Evolutionary conservation across 345 rosid genomes (phyloP), one percentile per base, ranked within the genome.

Genomic region (Citrus inodora): DNA sequence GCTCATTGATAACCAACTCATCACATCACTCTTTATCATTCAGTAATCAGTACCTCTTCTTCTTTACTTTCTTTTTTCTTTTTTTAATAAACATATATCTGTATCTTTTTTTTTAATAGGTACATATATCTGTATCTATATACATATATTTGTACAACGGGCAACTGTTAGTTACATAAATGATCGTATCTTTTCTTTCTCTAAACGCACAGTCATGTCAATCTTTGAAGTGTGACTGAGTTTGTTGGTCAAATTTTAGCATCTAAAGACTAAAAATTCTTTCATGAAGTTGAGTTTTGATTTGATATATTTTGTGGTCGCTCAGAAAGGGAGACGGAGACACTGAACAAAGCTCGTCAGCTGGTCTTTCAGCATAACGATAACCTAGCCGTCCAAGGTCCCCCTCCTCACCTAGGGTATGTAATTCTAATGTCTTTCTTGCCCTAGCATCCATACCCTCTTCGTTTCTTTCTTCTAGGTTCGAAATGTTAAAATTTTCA

Each of bases 291-390:
- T 73, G 82, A 80, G 87, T 73, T 80, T 78, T 70, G 73, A 74
- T 83, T 79, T 69, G 83, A 75, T 84, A 33, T 80, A 55, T 37
- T 37, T 42, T 59, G 62, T 60, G 72, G 67, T 70, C 78, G 67
- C 46, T 80, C 90, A 97, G 99, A 97, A 82, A 92, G 98, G 71
- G 99, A 97, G 91, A 94, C 98, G 77, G 99, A 97, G 84, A 92
- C 97, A 69, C 90, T 97, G 87, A 97, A 92, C 90, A 90, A 90
- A 67, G 99, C 99, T 87, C 98, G 98, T 83, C 98, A 94, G 90
- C 88, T 97, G 83, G 98, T 97, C 82, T 92, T 89, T 86, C 92
- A 79, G 67, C 89, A 84, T 83, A 97, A 94, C 38, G 46, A 66
- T 80, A 88, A 70, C 89, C 77, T 87, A 82, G 85, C 92, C 76